Conservation (phyloP, 2,329 filamentous ascomycete genomes). For the Dothideomycetes sp. region DNA sequence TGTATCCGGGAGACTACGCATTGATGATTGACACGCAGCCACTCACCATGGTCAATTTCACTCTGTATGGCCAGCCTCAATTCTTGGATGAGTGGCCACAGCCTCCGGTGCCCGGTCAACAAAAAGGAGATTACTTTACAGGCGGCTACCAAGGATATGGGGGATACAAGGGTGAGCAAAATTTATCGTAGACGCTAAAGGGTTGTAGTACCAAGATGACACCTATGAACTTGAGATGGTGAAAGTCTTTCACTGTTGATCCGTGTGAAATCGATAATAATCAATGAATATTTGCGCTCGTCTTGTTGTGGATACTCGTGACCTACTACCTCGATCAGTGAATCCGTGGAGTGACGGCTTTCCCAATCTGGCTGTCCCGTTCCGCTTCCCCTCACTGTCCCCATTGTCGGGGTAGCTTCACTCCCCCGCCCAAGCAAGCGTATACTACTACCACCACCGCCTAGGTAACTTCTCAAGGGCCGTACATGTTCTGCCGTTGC, state of each 20-base stretch:
- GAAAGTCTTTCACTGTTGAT: too few relatives aligned
- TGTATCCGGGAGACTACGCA: slow-evolving; percentile 44
- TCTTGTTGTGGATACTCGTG: neutral
- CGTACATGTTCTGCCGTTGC: too few relatives aligned
- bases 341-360: neutral
- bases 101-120: slow-evolving; percentile 13
- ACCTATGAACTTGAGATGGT: too few relatives aligned
- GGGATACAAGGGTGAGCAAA: neutral
- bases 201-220: too few relatives aligned
- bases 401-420: neutral
- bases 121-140: slow-evolving; percentile 19
- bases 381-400: too few relatives aligned
- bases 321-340: neutral
- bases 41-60: slow-evolving; percentile 31
- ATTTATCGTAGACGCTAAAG: too few relatives aligned
- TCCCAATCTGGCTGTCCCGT: neutral
- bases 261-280: too few relatives aligned
- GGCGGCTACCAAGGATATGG: slow-evolving; percentile 14
- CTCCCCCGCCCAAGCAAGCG: neutral
- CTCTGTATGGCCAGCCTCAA: slow-evolving; percentile 32
- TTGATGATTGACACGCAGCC: slow-evolving; percentile 36
- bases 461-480: too few relatives aligned
- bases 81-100: slow-evolving; percentile 31
- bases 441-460: neutral
- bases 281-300: too few relatives aligned